phyloP scores from a whole-genome alignment of 164 flowering plant species.

The Stephania cephalantha region DNA sequence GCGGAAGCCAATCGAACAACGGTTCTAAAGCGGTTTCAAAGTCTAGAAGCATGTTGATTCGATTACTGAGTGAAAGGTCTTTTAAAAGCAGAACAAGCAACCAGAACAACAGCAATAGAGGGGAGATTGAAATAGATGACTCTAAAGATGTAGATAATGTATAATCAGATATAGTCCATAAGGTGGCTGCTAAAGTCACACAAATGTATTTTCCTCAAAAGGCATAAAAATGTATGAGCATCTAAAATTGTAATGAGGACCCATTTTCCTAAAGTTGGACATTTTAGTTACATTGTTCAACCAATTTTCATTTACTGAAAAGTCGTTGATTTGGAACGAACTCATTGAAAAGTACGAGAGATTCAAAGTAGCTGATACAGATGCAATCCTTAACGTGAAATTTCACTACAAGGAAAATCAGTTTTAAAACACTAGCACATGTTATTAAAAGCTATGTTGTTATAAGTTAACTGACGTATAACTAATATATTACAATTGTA shows the following conservation, averaged over 20 bases:
- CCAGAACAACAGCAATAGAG: conserved; percentile 25
- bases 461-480: too few relatives aligned
- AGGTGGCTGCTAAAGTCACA: neutral
- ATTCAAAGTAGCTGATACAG: too few relatives aligned
- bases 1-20: conserved; percentile 18
- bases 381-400: too few relatives aligned
- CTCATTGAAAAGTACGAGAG: too few relatives aligned
- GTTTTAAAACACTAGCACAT: too few relatives aligned
- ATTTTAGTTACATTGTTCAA: neutral
- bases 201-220: neutral
- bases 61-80: conserved; percentile 50
- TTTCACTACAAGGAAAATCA: too few relatives aligned
- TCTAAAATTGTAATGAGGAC: neutral
- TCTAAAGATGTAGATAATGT: conserved; percentile 26
- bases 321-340: too few relatives aligned
- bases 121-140: conserved; percentile 27
- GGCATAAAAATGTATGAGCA: neutral
- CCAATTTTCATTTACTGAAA: neutral
- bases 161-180: conserved; percentile 15
- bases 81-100: conserved; percentile 32
- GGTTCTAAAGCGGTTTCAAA: conserved; percentile 22
- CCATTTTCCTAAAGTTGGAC: neutral
- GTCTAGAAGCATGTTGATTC: conserved; percentile 42
- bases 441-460: too few relatives aligned
- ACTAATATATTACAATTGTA: too few relatives aligned